Base-by-base conservation (phyloP, 2,329 filamentous ascomycete species). In the Fusarium neocosmosporiellum region DNA sequence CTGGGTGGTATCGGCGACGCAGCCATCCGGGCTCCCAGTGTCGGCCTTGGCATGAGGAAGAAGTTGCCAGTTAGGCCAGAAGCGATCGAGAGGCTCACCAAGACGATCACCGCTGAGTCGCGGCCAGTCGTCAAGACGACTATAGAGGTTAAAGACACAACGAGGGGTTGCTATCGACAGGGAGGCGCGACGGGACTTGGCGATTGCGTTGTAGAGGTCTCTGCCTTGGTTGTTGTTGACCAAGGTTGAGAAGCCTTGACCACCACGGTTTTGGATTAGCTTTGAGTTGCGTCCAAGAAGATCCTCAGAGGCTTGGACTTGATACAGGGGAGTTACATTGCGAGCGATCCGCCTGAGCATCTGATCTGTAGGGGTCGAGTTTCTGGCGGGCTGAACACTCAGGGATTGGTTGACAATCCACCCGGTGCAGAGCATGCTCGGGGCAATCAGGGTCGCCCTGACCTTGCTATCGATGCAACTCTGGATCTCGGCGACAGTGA, bases 391-490 rank as follows among this genome's bases (percentile, higher is more conserved):
- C 31, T 46, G 61, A 10, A 24, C 37, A 14, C 60, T 37, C 27
- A 58, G 50, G 7, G 36, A 46, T 14, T 39, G 37, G 5, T 57
- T 58, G 53, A 63, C 14, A 48, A 63, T 53, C 61, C 53, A 63
- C 20, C 61, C 53, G 10, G 53, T 27, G 31, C 61, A 63, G 39
- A 59, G 16, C 53, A 63, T 63, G 39, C 61, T 63, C 14, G 39
- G 61, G 22, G 61, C 43, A 22, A 63, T 31, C 8, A 63, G 8
- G 8, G 39, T 58, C 14, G 33, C 31, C 18, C n/a, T 22, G 16
- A 34, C n/a, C 7, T 24, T 14, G 31, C 22, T 31, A 7, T 31
- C 43, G n/a, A 59, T 48, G 16, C 11, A 48, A 24, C 31, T 24
- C 16, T 48, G 41, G n/a, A 64, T 64, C 31, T 64, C 39, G 3